These are phyloP conservation scores for Aulographum hederae DNA, from an alignment of 2,329 filamentous ascomycete species.

Conservation along the genomic window DNA sequence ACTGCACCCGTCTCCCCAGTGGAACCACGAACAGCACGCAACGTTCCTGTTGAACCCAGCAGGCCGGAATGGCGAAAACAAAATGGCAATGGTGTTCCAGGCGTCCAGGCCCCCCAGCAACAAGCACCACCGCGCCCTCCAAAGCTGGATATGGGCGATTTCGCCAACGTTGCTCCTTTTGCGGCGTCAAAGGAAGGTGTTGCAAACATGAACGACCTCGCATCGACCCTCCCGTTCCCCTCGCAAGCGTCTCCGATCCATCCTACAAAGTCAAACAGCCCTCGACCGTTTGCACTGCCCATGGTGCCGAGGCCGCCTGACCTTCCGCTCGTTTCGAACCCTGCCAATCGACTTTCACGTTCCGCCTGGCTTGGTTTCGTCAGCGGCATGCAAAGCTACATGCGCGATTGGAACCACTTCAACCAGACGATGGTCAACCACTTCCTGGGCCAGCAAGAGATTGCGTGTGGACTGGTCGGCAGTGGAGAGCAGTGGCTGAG, in stretches of 20 bases:
- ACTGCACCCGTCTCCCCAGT: not conserved
- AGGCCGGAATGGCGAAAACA: too few species aligned
- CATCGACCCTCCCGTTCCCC: slow-evolving; percentile 36
- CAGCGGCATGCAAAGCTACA: too few species aligned
- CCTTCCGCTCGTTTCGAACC: too few species aligned
- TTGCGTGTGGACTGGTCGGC: too few species aligned
- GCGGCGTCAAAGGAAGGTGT: slow-evolving; percentile 23
- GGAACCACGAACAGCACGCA: too few species aligned
- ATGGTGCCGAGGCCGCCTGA: slow-evolving; percentile 34
- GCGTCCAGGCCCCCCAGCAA: too few species aligned
- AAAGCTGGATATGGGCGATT: slow-evolving; percentile 22
- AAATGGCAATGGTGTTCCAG: too few species aligned
- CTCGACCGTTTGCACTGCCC: slow-evolving; percentile 27
- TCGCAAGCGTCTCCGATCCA: slow-evolving; percentile 30
- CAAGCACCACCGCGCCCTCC: too few species aligned
- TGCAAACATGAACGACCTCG: slow-evolving; percentile 33
- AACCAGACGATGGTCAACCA: slow-evolving; percentile 36
- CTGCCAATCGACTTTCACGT: not conserved
- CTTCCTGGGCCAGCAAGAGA: slow-evolving; percentile 20
- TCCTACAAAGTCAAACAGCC: slow-evolving; percentile 20
- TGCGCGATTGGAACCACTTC: slow-evolving; percentile 36
- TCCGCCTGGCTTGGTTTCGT: too few species aligned
- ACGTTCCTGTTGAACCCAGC: too few species aligned
- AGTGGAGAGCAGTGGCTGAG: too few species aligned
- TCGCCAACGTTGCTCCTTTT: slow-evolving; percentile 32